phyloP scores from a whole-genome alignment of 2,329 filamentous ascomycete genomes.

The Pseudogymnoascus sp. region DNA sequence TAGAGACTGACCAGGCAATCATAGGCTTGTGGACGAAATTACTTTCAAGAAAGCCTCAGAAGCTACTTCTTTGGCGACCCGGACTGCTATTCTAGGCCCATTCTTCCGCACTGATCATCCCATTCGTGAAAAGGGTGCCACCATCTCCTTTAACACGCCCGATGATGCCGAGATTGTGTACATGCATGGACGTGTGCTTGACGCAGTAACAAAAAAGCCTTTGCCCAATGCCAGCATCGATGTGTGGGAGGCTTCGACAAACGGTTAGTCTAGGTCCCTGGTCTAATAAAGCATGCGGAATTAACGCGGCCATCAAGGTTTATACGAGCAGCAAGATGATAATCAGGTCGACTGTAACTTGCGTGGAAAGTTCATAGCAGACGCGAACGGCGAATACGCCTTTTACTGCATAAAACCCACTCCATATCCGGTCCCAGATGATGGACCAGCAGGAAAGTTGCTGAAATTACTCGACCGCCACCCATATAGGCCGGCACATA shows the following conservation, averaged over 20 bases:
- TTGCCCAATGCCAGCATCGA: slow-evolving; percentile 52
- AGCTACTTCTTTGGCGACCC: slow-evolving; percentile 39
- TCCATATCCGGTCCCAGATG: slow-evolving; percentile 30
- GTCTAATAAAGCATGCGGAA: not conserved
- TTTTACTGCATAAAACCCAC: slow-evolving; percentile 46
- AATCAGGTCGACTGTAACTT: slow-evolving; percentile 57
- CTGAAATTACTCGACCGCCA: slow-evolving; percentile 54
- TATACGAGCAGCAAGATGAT: slow-evolving; percentile 57
- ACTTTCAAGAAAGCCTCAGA: slow-evolving; percentile 25
- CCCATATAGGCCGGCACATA: slow-evolving; percentile 57
- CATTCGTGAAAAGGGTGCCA: slow-evolving; percentile 47
- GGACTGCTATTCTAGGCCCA: slow-evolving; percentile 56
- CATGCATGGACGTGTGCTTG: slow-evolving; percentile 53
- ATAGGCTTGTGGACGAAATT: slow-evolving; percentile 36
- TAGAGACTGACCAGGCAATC: slow-evolving; percentile 21
- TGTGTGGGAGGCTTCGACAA: slow-evolving; percentile 60
- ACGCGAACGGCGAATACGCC: slow-evolving; percentile 49
- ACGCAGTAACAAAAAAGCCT: slow-evolving; percentile 49
- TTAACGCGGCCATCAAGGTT: not conserved
- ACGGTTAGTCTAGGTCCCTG: slow-evolving; percentile 30
- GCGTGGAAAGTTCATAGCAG: slow-evolving; percentile 56
- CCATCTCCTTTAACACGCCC: slow-evolving; percentile 45
- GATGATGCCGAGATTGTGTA: slow-evolving; percentile 44
- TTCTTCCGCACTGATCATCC: slow-evolving; percentile 58
- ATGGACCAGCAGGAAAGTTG: slow-evolving; percentile 49